Base-by-base conservation (phyloP, 371 early-diverging fungal genomes). In the Synchytrium microbalum region DNA sequence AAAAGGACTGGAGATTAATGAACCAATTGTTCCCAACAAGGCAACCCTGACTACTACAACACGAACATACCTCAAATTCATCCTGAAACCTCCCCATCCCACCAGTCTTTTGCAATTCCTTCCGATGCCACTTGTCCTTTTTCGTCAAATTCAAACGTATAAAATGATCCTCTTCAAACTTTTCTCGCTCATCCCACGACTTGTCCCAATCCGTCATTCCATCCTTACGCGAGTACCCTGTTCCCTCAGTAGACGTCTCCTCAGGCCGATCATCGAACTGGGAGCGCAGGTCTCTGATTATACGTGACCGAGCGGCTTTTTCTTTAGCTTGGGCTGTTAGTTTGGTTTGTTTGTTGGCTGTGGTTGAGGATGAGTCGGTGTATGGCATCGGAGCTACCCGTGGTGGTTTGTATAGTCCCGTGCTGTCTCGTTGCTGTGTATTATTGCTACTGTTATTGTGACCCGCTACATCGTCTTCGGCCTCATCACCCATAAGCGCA, bases 151-250 rank as follows among this genome's bases (percentile, higher is more conserved):
- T 76, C 32, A 93, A 71, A 64, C 97, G 87, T 54, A 87, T 84
- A 70, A 92, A 94, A 72, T 93, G 92, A 31, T 90, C 89, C 74
- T 95, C 94, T 77, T 97, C 97, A 67, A 88, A 93, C 27, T 77
- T 71, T 51, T 80, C 76, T 59, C 90, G 84, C 69, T 92, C 91
- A 19, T 72, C 74, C 66, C 86, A 73, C 55, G 78, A 62, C 51
- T 75, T 70, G 57, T 79, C 79, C 58, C 69, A 75, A 68, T 85
- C 82, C 54, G 83, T 62, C 32, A 64, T 74, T 56, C 32, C 67
- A 33, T 64, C 60, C 70, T 27, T 55, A 63, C 58, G 59, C 64
- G 29, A 68, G 67, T 73, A 60, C 46, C 77, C 92, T 24, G 83
- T 84, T 26, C 85, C 84, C 30, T 83, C 76, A 0, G 88, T 85